Base-by-base conservation (phyloP, 1,284 basidiomycete species). In the Amylostereum areolatum region DNA sequence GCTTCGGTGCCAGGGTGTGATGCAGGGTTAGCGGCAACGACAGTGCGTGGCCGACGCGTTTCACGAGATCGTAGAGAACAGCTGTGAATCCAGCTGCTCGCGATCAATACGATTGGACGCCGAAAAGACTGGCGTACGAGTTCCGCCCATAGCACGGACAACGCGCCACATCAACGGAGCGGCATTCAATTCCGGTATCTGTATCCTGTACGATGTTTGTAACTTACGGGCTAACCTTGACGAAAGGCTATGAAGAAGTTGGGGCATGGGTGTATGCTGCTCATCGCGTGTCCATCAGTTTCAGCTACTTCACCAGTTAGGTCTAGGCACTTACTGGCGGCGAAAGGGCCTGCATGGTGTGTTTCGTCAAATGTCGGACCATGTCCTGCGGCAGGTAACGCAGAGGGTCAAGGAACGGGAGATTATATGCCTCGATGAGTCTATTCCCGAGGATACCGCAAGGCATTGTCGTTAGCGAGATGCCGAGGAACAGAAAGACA, bases 161-260 rank as follows among this genome's bases (percentile, higher is more conserved):
- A 85, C 73, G n/a, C 88, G 77, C 89, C 92, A 95, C 29, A 94
- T 73, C 25, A 95, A 67, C 1, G 89, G 89, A 5, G 83, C 81
- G 3, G 78, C 76, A 59, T 97, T 97, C 54, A 80, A 69, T 61
- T 91, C 86, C 0, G 92, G 92, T 5, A 86, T 81, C 41, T 67
- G 65, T n/a, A 95, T 66, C 6, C 75, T 78, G 62, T 80, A 86
- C 1, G 62, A 60, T 9, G 64, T 60, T 44, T 81, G 69, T 52
- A 87, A 61, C 48, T 70, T 68, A 54, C 73, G 77, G 6, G 83
- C 85, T 2, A 92, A 66, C 12, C 77, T 73, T n/a, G 82, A 77
- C 5, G 80, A 68, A 3, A 84, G 66, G n/a, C 61, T 61, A 59
- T 92, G 89, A 3, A 93, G 61, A 5, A 66, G 61, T 36, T 75